phyloP scores from a whole-genome alignment of 176 grass and related monocot genomes.

The Pontederia crassipes region DNA sequence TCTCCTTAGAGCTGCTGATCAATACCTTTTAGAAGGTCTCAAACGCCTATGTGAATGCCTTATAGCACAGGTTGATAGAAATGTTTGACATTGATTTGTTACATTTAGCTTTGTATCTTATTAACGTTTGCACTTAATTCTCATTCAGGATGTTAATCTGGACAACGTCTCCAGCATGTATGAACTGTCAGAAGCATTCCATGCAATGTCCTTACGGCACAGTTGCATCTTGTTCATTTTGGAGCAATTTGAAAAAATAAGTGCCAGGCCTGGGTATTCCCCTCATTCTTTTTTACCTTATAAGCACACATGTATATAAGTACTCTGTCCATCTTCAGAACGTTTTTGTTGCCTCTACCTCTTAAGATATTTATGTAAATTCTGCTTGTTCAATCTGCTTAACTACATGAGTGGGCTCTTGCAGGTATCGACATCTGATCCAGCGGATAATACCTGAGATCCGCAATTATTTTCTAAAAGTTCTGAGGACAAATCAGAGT shows the following conservation, averaged over 20 bases:
- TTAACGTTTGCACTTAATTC: neutral
- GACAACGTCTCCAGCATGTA: constrained; percentile 92
- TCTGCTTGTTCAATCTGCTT: neutral
- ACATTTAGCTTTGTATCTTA: neutral
- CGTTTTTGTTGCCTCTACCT: neutral
- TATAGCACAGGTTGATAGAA: constrained; percentile 71
- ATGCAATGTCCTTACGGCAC: constrained; percentile 92
- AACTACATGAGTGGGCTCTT: constrained; percentile 6
- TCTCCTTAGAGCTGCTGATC: constrained; percentile 91
- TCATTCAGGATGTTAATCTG: constrained; percentile 74
- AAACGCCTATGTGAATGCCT: constrained; percentile 93
- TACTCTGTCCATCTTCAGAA: neutral
- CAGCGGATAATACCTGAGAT: constrained; percentile 87
- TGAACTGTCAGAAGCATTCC: constrained; percentile 85
- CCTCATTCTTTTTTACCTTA: neutral
- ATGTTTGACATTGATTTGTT: neutral
- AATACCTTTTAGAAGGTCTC: constrained; percentile 97
- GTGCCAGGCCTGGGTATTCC: constrained; percentile 54
- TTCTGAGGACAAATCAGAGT: constrained; percentile 48
- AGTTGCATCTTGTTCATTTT: constrained; percentile 91
- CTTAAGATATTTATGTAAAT: neutral
- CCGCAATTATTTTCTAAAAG: constrained; percentile 64
- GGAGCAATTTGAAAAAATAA: constrained; percentile 91
- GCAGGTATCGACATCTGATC: constrained; percentile 63
- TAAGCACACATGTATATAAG: neutral